Base-by-base conservation (phyloP, 129 eudicot genomes). In the Artemisia tridentata region DNA sequence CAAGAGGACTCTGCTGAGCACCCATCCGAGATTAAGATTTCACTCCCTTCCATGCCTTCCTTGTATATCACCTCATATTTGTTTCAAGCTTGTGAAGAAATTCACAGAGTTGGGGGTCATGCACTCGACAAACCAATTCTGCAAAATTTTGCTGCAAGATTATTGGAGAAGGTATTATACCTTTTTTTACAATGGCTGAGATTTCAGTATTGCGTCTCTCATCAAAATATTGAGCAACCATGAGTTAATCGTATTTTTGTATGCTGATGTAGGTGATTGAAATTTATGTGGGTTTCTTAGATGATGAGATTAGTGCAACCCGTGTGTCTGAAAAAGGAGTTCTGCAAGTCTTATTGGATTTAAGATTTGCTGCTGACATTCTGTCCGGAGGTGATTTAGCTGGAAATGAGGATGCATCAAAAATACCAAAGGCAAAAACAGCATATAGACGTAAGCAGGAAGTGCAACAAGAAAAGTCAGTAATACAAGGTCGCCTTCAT, bases 41-140 rank as follows among this genome's bases (percentile, higher is more conserved):
- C 84, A 43, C 98, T 93, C 57, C 98, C 98, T 48, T 85, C 96
- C 18, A 78, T 93, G 86, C 98, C 98, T 67, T 93, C 98, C 17
- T 67, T 87, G 17, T 93, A 93, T 71, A 68, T 89, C 65, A 77
- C 88, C 56, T 89, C 97, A 46, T 85, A 85, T 75, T 67, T 93
- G 16, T 93, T 85, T 72, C 85, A 77, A 85, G 96, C 98, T 51
- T 87, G 96, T 80, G 92, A 90, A 86, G 98, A 93, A 86, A 84
- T 93, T 78, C 90, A 93, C 77, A 84, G 88, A 70, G 86, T 82
- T 63, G 98, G 98, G 60, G 98, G 98, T 41, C 98, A 93, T 79
- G 97, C 90, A 12, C 92, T 93, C 51, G 97, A 89, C 78, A 87
- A 81, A 80, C 77, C 77, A 38, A 90, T 89, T 79, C 75, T 93